A percentile compares a stretch with the other conserved stretches of the same genome.
phyloP scores from a whole-genome alignment of 1,284 basidiomycete species.

The Melampsora abietis-canadensis region DNA sequence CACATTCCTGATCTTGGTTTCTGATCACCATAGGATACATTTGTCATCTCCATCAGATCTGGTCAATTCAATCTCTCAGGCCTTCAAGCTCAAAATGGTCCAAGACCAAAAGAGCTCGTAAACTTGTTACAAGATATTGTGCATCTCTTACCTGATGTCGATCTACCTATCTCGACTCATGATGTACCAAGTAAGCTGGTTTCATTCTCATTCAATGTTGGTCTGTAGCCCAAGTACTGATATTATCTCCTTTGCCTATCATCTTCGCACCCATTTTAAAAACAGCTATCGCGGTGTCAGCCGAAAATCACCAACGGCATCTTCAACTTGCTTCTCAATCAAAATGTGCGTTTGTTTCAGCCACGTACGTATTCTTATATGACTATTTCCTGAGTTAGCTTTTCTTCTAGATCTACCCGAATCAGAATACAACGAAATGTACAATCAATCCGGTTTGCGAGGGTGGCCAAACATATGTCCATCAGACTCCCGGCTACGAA shows the following conservation, averaged over 20 bases:
- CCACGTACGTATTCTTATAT: not conserved
- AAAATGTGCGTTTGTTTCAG: slow-evolving; percentile 2
- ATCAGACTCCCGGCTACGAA: slow-evolving; percentile 19
- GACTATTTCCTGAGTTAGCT: not conserved
- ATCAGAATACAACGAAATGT: slow-evolving; percentile 4
- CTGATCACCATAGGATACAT: slow-evolving; percentile 15
- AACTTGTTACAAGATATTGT: slow-evolving; percentile 23
- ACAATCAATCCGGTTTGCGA: slow-evolving; percentile 10
- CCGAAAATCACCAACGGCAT: slow-evolving; percentile 26
- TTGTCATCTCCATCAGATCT: slow-evolving; percentile 31
- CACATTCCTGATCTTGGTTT: not conserved
- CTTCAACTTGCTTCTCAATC: slow-evolving; percentile 17
- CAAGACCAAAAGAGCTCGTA: slow-evolving; percentile 11
- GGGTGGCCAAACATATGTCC: slow-evolving; percentile 36
- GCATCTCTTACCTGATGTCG: slow-evolving; percentile 29
- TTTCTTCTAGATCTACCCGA: not conserved
- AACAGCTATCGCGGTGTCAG: slow-evolving; percentile 30
- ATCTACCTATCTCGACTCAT: slow-evolving; percentile 22
- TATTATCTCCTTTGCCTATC: not conserved
- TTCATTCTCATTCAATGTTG: too few relatives aligned
- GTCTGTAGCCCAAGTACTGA: not conserved
- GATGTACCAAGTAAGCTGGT: slow-evolving; percentile 31
- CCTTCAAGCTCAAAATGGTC: not conserved
- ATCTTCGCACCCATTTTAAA: not conserved
- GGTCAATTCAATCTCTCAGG: slow-evolving; percentile 27